Base-by-base conservation (phyloP, 192 early-diverging fungal genomes). In the Entomortierella beljakovae region DNA sequence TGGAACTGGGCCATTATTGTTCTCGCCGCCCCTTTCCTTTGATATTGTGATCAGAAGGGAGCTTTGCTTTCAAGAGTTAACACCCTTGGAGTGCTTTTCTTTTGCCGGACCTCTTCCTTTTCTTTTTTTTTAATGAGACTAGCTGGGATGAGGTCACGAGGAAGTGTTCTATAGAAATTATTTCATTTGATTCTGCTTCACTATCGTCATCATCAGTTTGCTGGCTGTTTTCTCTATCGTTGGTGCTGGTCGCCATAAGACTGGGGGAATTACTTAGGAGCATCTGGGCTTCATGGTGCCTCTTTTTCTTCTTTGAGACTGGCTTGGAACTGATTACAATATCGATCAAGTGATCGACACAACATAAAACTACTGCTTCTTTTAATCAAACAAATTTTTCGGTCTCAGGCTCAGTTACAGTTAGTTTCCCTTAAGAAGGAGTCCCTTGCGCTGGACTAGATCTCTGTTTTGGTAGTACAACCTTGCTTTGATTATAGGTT, bases 271-370 rank as follows among this genome's bases (percentile, higher is more conserved):
- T 72, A 29, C 53, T 72, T 13, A 72, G 34, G 2, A 55, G 53
- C 56, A 72, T 46, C 34, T 72, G 70, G 2, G 70, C 70, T 6
- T 49, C 74, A 53, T 64, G 62, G 31, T 48, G 57, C 52, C 50
- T 68, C 16, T 68, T 67, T 57, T 70, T 79, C 61, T 82, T 81
- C 51, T 73, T 80, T 15, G 81, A 68, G 22, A 81, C 52, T 11
- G 82, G 81, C 49, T 84, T 85, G 15, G 88, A 86, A 28, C 83
- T 71, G 5, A 82, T 49, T 28, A 88, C 82, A 50, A 88, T 81
- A 56, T 86, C 84, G 50, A 84, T 85, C 50, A 88, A 63, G 25
- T 82, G 73, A 33, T 88, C 83, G 25, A 88, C 80, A 13, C 87
- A 85, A 32, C 85, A 71, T 16, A 82, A 56, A 63, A 88, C 81